Evolutionary conservation across 1,284 basidiomycete genomes (phyloP).

Genomic region (Ganoderma multipileum): DNA sequence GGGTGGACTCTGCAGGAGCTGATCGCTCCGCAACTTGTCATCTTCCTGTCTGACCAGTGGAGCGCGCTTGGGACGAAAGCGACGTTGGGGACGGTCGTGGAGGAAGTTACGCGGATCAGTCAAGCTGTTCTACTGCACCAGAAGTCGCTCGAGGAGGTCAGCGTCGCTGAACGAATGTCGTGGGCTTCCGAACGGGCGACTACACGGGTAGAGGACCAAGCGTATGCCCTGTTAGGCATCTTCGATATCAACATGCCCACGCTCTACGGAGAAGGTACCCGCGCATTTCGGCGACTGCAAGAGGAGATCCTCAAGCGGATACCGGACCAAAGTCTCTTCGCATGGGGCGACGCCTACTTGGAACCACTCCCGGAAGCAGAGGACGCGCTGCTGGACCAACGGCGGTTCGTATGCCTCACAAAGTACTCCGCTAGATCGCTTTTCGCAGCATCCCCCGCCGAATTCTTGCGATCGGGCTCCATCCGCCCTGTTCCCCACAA

Average conservation of each 20-base stretch:
- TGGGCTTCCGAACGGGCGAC: background rate
- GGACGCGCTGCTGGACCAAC: background rate
- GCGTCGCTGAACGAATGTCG: background rate
- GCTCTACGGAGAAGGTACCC: conserved; percentile 1
- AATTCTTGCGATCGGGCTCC: background rate
- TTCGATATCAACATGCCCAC: conserved; percentile 4
- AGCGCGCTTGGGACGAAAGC: background rate
- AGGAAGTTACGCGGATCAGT: background rate
- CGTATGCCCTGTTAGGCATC: background rate
- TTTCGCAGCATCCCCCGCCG: background rate
- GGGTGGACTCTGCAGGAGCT: conserved; percentile 5
- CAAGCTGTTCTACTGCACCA: background rate
- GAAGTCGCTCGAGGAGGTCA: background rate
- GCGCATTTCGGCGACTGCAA: background rate
- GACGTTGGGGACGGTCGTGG: background rate
- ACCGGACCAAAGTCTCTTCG: background rate
- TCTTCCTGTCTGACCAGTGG: background rate
- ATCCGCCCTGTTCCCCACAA: background rate
- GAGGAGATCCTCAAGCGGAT: conserved; percentile 2
- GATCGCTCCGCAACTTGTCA: background rate
- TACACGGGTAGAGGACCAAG: background rate
- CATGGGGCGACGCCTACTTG: background rate
- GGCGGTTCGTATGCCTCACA: background rate
- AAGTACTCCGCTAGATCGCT: background rate
- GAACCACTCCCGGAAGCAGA: background rate